phyloP scores from a whole-genome alignment of 2,329 filamentous ascomycete genomes.

The Sporothrix curviconia region DNA sequence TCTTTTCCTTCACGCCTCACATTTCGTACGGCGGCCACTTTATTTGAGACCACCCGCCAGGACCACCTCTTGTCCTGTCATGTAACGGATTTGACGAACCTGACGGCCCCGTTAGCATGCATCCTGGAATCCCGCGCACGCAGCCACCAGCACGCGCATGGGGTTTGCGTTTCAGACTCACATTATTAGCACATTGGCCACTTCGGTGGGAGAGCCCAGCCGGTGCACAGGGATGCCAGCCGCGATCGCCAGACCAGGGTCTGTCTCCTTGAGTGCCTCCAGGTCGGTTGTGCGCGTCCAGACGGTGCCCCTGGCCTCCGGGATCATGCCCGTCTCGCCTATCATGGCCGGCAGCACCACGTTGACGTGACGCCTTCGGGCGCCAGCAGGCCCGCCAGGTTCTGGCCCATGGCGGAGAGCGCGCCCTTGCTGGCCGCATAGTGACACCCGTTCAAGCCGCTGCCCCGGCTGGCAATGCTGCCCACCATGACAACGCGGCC shows the following conservation, averaged over 20 bases:
- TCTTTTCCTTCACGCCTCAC: too few relatives aligned
- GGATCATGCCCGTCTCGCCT: conserved; percentile 14
- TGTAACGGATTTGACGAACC: conserved; percentile 10
- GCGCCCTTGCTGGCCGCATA: conserved; percentile 12
- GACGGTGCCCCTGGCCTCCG: neutral
- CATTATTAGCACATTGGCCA: conserved; percentile 13
- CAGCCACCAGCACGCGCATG: neutral
- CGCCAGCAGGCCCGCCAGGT: conserved; percentile 12
- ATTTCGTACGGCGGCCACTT: neutral
- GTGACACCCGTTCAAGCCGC: conserved; percentile 11
- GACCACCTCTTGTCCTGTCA: conserved; percentile 10
- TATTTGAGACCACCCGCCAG: conserved; percentile 8
- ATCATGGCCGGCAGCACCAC: conserved; percentile 13
- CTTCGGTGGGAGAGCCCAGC: conserved; percentile 7
- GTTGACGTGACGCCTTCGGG: conserved; percentile 12
- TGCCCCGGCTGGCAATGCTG: conserved; percentile 12
- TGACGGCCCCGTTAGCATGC: neutral
- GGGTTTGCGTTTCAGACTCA: too few relatives aligned
- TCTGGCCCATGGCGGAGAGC: conserved; percentile 10
- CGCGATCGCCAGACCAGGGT: conserved; percentile 12
- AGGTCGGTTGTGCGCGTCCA: conserved; percentile 7
- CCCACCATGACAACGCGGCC: conserved; percentile 35
- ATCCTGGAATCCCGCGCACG: too few relatives aligned
- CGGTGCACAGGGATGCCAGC: conserved; percentile 7
- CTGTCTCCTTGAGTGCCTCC: conserved; percentile 7